Evolutionary conservation across 257 asterid species (phyloP), one percentile per base, ranked within the genome.

Genomic region (Scutellaria minor): DNA sequence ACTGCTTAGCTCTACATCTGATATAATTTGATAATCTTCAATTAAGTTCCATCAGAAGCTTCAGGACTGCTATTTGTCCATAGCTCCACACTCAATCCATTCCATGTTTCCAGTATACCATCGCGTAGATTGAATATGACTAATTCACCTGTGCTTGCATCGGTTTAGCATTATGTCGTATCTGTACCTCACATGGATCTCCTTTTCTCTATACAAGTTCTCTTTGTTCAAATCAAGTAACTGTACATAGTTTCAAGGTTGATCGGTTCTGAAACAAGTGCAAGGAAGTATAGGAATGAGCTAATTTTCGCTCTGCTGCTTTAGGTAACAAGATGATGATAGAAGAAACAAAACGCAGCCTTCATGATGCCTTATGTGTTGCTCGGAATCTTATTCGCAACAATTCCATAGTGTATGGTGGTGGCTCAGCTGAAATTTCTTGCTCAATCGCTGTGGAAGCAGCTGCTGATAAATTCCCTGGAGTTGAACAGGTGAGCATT

Each of bases 271-370:
- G 59, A 5, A 47, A 31, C 6, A 9, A 76, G 24, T 14, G 35
- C 31, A 41, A 47, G 50, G 55, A 68, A 54, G 56, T 14, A 54
- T n/a, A 11, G 31, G 65, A 20, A 44, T 56, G 24, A 14, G 9
- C 68, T 15, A 39, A 31, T 60, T 59, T 20, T 56, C 7, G 11
- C 24, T 48, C 52, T 47, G 55, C 5, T 74, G 57, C 62, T 72
- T 79, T 81, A 94, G 98, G 98, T 66, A 94, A 94, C 88, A 94
- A 94, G 92, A 94, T 94, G 98, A 91, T 94, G 81, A 88, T 94
- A 69, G 97, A 94, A 84, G 97, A 94, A 85, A 91, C 98, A 39
- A 94, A 91, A 61, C 98, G 98, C 70, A 94, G 98, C 77, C n/a
- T 94, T 78, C 98, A 94, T 46, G 98, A 94, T 68, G 98, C 98